Base-by-base conservation (phyloP, 2,329 filamentous ascomycete species). In the Scleromitrula shiraiana region DNA sequence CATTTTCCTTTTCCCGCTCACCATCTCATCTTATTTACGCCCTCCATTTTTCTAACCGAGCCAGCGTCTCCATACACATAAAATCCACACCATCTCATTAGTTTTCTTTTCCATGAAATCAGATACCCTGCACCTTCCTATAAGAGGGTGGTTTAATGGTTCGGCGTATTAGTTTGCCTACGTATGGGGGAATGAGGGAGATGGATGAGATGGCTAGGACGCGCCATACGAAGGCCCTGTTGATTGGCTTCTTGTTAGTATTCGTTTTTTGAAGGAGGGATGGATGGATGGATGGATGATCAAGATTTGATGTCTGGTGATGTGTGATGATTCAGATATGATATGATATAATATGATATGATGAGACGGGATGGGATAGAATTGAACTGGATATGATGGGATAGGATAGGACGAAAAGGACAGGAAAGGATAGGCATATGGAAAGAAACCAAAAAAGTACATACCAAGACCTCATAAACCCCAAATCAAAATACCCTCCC, bases 141-240 rank as follows among this genome's bases (percentile, higher is more conserved):
- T 96, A 97, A 62, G 86, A 95, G 17, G 90, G 90, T 53, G 93
- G 93, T 68, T 85, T 90, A 74, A 95, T 83, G 52, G 82, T 88
- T 62, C 88, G 76, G 60, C 85, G 76, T 56, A 96, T 85, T 52
- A 94, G 67, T 71, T 97, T 97, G 17, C 78, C 88, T 43, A 80
- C 83, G 69, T 91, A 96, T 2, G 91, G 87, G 15, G 93, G 93
- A 40, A 95, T 77, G 49, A 97, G 68, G 35, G 86, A 87, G 37
- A 95, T 81, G 7, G 85, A 83, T 33, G 76, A 77, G 46, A 97
- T 89, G 29, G 86, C 88, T 6, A 77, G 70, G 27, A 95, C 85
- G 46, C 89, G 82, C 93, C 93, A 98, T 53, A 88, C 71, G 68
- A 95, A 98, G 15, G 80, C 88, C 67, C 86, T 83, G 27, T 45